Conservation (phyloP, 352 stramenopile genomes). For the Pythium aristosporum region DNA sequence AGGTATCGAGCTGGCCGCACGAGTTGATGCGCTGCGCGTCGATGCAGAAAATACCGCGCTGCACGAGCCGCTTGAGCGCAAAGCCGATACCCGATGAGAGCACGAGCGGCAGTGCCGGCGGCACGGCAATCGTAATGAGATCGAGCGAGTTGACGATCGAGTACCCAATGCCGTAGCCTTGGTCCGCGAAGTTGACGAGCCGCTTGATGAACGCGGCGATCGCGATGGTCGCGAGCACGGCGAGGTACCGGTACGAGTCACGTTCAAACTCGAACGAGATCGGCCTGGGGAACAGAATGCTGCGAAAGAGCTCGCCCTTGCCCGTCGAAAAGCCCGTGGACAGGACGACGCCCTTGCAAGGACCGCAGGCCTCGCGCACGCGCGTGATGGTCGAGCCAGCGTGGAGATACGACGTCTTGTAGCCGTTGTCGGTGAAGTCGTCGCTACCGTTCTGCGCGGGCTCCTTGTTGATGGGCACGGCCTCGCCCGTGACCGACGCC, state of each 20-base stretch:
- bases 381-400: constrained; percentile 34
- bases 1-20: constrained; percentile 53
- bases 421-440: constrained; percentile 30
- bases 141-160: constrained; percentile 54
- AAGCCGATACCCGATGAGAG: constrained; percentile 58
- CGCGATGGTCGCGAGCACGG: constrained; percentile 41
- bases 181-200: constrained; percentile 38
- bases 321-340: constrained; percentile 61
- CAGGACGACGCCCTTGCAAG: constrained; percentile 52
- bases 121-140: constrained; percentile 62
- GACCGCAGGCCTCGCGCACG: constrained; percentile 19
- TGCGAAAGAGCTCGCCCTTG: constrained; percentile 71
- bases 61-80: constrained; percentile 47
- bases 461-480: constrained; percentile 46
- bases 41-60: constrained; percentile 61
- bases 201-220: constrained; percentile 36
- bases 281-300: constrained; percentile 58
- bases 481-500: constrained; percentile 45
- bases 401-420: constrained; percentile 39
- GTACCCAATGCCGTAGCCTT: constrained; percentile 27
- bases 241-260: constrained; percentile 65
- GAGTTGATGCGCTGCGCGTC: constrained; percentile 60
- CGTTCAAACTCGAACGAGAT: constrained; percentile 65
- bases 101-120: constrained; percentile 54
- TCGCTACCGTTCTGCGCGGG: constrained; percentile 15